Conservation (phyloP, 331 rosid species). For the Malus hybrid region DNA sequence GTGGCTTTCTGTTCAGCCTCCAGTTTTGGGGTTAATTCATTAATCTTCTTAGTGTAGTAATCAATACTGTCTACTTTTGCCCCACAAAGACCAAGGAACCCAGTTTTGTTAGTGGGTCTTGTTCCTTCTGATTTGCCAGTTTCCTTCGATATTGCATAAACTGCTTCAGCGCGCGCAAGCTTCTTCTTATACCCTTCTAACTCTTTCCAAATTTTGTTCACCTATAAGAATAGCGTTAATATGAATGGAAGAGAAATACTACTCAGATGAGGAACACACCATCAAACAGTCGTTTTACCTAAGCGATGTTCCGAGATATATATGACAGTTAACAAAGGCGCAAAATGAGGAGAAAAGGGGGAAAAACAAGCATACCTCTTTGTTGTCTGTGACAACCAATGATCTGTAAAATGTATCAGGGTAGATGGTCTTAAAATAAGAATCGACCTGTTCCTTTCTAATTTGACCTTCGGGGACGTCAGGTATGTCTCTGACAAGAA, state of each 20-base stretch:
- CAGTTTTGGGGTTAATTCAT: constrained; percentile 43
- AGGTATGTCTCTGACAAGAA: constrained; percentile 93
- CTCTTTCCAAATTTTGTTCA: constrained; percentile 54
- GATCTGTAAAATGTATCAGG: constrained; percentile 79
- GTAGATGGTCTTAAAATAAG: constrained; percentile 52
- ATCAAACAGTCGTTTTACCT: not conserved
- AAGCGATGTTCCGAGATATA: not conserved
- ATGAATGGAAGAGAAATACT: not conserved
- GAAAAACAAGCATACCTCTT: constrained; percentile 33
- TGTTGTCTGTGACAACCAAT: constrained; percentile 74
- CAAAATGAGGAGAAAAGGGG: not conserved
- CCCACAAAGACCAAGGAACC: constrained; percentile 74
- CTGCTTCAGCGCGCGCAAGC: constrained; percentile 66
- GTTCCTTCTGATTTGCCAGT: constrained; percentile 63
- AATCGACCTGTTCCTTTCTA: constrained; percentile 73
- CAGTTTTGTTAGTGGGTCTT: constrained; percentile 67
- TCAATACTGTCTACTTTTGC: constrained; percentile 75
- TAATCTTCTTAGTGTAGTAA: constrained; percentile 50
- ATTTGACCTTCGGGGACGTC: constrained; percentile 42
- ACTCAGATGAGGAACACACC: not conserved
- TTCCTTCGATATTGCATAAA: constrained; percentile 45
- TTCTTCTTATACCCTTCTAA: constrained; percentile 75
- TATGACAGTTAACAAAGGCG: not conserved
- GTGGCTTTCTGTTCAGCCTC: constrained; percentile 80
- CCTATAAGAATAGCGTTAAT: constrained; percentile 37